Evolutionary conservation across 192 early-diverging fungal genomes (phyloP), one percentile per base, ranked within the genome.

Genomic region (Linnemannia exigua): DNA sequence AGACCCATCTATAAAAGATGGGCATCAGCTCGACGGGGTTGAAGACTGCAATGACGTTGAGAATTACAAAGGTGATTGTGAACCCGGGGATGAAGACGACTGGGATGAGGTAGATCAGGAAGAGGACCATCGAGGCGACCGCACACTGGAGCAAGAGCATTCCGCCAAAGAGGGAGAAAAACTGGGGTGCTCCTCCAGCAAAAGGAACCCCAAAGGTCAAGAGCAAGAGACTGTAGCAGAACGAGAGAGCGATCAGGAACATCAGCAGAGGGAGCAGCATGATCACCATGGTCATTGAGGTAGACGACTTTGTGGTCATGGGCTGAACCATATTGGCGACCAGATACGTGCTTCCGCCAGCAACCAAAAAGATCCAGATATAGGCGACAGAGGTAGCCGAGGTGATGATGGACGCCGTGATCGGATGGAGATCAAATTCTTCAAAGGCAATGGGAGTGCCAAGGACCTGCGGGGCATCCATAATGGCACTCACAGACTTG

Each of bases 11-110:
- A 67, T 83, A 91, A 47, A 89, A 90, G 5, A 51, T 37, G 0
- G 87, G 87, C 48, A 89, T 80, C 66, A 90, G 38, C 50, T 89
- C 87, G 1, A 81, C 76, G 1, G 88, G 72, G 41, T 83, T 80
- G 70, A 90, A 58, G 20, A 83, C 74, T 0, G 88, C 88, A 50
- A 82, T 88, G 17, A 88, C 83, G 37, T 90, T 90, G 52, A 85
- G 11, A 31, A 85, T 72, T 7, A 85, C 83, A 51, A 85, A 85
- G 2, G 83, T 85, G 69, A 85, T 85, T 6, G 83, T 85, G 33
- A 85, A 61, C 8, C 41, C 38, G 16, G 83, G 83, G 68, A 85
- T 85, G 28, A 58, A 79, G 12, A 85, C 77, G 9, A 85, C 83
- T 1, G 83, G 83, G 37, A 85, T 85, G 41, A 85, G 22, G 48